Conservation (phyloP, 495 filamentous ascomycete species). For the Xylaria curta region DNA sequence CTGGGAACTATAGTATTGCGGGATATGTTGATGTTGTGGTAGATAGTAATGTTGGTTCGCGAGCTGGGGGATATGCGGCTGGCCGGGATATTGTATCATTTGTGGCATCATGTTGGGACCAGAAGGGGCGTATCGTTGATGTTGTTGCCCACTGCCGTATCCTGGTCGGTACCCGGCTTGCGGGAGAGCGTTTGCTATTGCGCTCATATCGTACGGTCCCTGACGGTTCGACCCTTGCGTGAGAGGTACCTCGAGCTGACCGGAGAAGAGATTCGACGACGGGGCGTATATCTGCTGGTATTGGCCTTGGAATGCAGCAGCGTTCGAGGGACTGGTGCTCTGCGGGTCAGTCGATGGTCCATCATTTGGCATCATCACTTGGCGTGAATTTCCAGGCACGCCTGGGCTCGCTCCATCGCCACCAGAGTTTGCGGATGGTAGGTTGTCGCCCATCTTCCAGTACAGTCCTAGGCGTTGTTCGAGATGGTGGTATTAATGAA, state of each 20-base stretch:
- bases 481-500: background rate
- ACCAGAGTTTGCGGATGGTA: constrained; percentile 40
- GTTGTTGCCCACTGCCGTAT: constrained; percentile 44
- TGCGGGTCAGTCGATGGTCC: constrained; percentile 33
- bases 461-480: background rate
- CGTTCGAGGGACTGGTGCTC: constrained; percentile 32
- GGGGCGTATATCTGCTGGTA: constrained; percentile 43
- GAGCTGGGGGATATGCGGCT: constrained; percentile 41
- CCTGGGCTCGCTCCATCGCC: constrained; percentile 43
- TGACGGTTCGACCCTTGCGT: constrained; percentile 38
- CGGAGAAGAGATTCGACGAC: constrained; percentile 44
- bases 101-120: constrained; percentile 51
- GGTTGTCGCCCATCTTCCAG: constrained; percentile 50
- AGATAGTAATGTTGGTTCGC: constrained; percentile 50
- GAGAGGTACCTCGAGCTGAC: constrained; percentile 48
- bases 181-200: constrained; percentile 49
- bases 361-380: constrained; percentile 31
- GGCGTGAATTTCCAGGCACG: constrained; percentile 28
- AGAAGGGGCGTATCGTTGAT: constrained; percentile 48
- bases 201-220: constrained; percentile 49
- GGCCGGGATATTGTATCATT: constrained; percentile 51
- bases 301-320: constrained; percentile 38
- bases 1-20: constrained; percentile 46
- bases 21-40: constrained; percentile 48
- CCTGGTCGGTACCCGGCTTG: constrained; percentile 43